Evolutionary conservation across 345 rosid genomes (phyloP), one percentile per base, ranked within the genome.

Genomic region (Murraya paniculata): DNA sequence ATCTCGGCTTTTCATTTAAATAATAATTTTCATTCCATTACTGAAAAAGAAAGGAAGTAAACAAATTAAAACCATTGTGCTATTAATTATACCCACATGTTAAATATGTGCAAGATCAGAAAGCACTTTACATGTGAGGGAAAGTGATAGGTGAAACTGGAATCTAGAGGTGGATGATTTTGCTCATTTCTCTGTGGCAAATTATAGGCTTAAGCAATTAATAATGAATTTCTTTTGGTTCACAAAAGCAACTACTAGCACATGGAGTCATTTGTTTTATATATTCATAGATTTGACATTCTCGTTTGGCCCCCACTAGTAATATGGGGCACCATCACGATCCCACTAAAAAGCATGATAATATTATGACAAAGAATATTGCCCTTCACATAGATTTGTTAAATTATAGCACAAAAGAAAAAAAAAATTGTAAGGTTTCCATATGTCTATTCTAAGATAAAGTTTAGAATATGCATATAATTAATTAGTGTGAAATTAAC

Each of bases 51-150:
- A 22, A 30, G 2, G n/a, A 33, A 56, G 1, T 4, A 4, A 36
- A 35, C 38, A 25, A 35, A 8, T 53, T 4, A 33, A 22, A 58
- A 13, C 13, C 55, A 58, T 36, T 14, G 13, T 57, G 65, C 48
- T 6, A 24, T 33, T 16, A 55, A 24, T 33, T 16, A 55, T 56
- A 9, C 61, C 48, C 82, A 73, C 82, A 66, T 79, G 74, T 66
- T 75, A 64, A 75, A 48, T 64, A 11, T 41, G 68, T 41, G 56
- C 27, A 30, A 5, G n/a, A 33, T 64, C 36, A 41, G 10, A 48
- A 75, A 31, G 61, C 71, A 64, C 62, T 75, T 30, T 45, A 0
- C 58, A 50, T 3, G 16, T 18, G 10, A 79, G 73, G 73, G 56
- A 33, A 62, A 53, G n/a, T 16, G 13, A 68, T 11, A 38, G 77